Base-by-base conservation (phyloP, 208 protist genomes). In the Herpetomonas tarakana region DNA sequence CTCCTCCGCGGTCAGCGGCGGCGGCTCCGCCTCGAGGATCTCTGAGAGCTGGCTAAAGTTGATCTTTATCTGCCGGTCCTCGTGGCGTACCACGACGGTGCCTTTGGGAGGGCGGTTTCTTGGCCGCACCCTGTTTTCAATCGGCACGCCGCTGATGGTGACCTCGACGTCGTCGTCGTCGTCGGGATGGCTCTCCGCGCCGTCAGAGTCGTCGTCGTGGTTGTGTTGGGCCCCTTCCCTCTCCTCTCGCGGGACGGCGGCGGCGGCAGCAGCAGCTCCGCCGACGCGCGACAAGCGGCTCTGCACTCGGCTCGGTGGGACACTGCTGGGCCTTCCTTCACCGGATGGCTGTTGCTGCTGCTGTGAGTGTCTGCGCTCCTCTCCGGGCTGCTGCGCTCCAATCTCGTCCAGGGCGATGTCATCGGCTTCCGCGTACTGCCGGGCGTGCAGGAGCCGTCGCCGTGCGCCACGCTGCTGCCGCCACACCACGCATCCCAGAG, bases 101-200 rank as follows among this genome's bases (percentile, higher is more conserved):
- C 64, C 55, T 26, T 59, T 49, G 9, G 68, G 74, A 0, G 69
- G 59, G 12, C 45, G 68, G 28, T 54, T 44, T 1, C 58, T 58
- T 11, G 63, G 62, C 1, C 52, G 68, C 21, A 81, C 67, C 18
- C 68, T 63, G 45, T 70, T 70, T 44, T 70, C 68, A 38, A 81
- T 62, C 12, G 68, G 25, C 47, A 65, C 29, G 47, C 74, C 68
- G 0, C 39, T 50, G 3, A 73, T 35, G 6, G 6, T 14, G 9
- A 41, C 35, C 19, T 38, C 38, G 28, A 41, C 54, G n/a, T 25
- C 27, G 6, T 38, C 38, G 28, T 28, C 54, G n/a, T 25, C 27
- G 16, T n/a, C 51, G 12, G 46, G 19, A 25, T 44, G 4, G 41
- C 25, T 2, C 51, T 58, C 26, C 19, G 38, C 22, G 18, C 2